Conservation (phyloP, 2,329 filamentous ascomycete genomes). For the Botrytis byssoidea region DNA sequence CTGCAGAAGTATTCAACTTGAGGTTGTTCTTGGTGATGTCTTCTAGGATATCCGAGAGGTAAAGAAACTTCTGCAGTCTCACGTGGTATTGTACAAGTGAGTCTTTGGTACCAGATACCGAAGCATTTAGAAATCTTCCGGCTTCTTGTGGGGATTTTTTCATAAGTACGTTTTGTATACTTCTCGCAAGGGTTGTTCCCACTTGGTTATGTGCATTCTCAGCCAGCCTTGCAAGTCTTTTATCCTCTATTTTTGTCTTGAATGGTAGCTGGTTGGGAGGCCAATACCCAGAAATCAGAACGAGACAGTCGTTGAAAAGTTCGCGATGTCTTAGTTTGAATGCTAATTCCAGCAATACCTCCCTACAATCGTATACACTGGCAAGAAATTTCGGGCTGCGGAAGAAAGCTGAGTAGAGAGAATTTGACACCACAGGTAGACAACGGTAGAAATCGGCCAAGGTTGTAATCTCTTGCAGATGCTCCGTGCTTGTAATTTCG, state of each 20-base stretch:
- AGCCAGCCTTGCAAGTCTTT: neutral
- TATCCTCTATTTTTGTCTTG: neutral
- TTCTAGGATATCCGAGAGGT: fast-evolving
- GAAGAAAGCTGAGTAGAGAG: neutral
- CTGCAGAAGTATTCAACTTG: too few relatives aligned
- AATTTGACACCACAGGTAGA: neutral
- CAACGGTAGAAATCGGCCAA: neutral
- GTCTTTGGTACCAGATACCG: fast-evolving
- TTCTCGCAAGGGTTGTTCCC: too few relatives aligned
- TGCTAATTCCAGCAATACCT: neutral
- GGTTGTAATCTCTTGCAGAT: neutral
- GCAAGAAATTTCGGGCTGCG: neutral
- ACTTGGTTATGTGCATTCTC: neutral
- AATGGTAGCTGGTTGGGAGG: too few relatives aligned
- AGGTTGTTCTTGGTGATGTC: too few relatives aligned
- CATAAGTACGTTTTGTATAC: too few relatives aligned
- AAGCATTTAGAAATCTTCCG: fast-evolving
- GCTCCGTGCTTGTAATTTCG: neutral
- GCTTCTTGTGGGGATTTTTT: fast-evolving
- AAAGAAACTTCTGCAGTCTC: neutral
- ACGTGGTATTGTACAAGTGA: neutral
- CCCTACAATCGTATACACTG: neutral
- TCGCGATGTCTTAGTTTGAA: neutral
- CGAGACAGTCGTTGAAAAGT: neutral
- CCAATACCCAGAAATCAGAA: neutral